Base-by-base conservation (phyloP, 768 basidiomycete species). In the Dacryopinax primogenitus region DNA sequence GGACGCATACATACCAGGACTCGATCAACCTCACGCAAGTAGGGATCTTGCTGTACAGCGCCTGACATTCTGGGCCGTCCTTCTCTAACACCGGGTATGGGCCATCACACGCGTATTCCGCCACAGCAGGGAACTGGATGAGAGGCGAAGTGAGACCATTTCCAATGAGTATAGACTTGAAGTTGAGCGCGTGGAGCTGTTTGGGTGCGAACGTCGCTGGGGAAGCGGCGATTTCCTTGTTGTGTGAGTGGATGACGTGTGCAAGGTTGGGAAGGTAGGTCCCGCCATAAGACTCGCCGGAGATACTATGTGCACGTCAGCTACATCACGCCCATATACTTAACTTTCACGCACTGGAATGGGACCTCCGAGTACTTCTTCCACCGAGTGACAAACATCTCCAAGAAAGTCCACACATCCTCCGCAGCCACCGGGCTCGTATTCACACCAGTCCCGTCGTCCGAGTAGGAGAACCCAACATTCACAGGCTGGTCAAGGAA, bases 391-490 rank as follows among this genome's bases (percentile, higher is more conserved):
- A 90, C 76, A 83, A 92, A 92, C 44, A 92, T 81, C 69, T 90
- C 81, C 51, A 90, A 78, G 80, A 91, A 91, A 2, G 86, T 86
- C 73, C 88, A 87, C 13, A 99, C 92, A 67, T 98, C 94, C 75
- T 88, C 82, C 21, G 90, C 95, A 1, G 92, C 92, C 23, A 85
- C 85, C 2, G 91, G 91, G 64, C 86, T 88, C 47, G 82, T 90
- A 75, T 84, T 82, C 62, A 97, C 88, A 1, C 79, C 81, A 1
- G 83, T 84, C 36, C 85, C 85, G 37, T 88, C 85, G 13, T 86
- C 83, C 0, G 84, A 82, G 72, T 94, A 97, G 0, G 90, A 93
- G 76, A 82, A 95, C 33, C 95, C 94, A 37, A 96, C 94, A 65
- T 87, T 84, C 69, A 94, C 83, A 21, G 94, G 94, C 71, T 92